Percentiles rank a stretch among this genome's conserved stretches.
phyloP scores from a whole-genome alignment of 176 grass and related monocot genomes.

The Saccharum officinarum region DNA sequence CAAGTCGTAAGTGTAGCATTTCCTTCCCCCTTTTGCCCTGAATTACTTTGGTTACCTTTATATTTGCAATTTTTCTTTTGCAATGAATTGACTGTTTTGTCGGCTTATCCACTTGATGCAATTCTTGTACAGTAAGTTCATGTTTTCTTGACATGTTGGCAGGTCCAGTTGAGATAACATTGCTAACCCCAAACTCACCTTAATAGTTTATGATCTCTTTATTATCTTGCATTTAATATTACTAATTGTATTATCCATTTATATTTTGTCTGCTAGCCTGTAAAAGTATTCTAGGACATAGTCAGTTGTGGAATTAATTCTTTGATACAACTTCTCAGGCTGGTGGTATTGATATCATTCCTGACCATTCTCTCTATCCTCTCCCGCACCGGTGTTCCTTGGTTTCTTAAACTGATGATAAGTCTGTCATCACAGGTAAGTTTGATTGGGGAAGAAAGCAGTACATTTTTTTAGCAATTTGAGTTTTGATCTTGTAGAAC shows the following conservation, averaged over 20 bases:
- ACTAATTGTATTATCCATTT: not conserved
- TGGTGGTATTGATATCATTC: conserved; percentile 78
- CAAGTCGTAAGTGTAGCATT: conserved; percentile 66
- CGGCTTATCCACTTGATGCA: not conserved
- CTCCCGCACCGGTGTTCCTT: conserved; percentile 79
- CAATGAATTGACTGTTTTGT: not conserved
- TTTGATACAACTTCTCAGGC: conserved; percentile 53
- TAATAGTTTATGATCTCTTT: conserved; percentile 16
- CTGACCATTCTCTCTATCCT: conserved; percentile 90
- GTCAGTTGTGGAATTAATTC: conserved; percentile 15
- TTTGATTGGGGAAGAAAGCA: not conserved
- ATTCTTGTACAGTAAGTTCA: not conserved
- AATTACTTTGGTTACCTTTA: conserved; percentile 16
- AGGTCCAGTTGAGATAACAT: conserved; percentile 1
- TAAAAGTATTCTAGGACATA: conserved; percentile 26
- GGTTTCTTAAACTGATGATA: conserved; percentile 99
- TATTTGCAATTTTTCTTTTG: conserved; percentile 31
- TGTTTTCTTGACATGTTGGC: conserved; percentile 10
- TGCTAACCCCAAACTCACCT: not conserved
- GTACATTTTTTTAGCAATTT: not conserved
- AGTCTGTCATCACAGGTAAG: conserved; percentile 95
- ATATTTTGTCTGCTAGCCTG: not conserved
- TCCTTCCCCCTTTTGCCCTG: not conserved
- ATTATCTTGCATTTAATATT: conserved; percentile 9
- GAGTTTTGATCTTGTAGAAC: conserved; percentile 7